Base-by-base conservation (phyloP, 345 rosid genomes). In the Atalantia buxifolia region DNA sequence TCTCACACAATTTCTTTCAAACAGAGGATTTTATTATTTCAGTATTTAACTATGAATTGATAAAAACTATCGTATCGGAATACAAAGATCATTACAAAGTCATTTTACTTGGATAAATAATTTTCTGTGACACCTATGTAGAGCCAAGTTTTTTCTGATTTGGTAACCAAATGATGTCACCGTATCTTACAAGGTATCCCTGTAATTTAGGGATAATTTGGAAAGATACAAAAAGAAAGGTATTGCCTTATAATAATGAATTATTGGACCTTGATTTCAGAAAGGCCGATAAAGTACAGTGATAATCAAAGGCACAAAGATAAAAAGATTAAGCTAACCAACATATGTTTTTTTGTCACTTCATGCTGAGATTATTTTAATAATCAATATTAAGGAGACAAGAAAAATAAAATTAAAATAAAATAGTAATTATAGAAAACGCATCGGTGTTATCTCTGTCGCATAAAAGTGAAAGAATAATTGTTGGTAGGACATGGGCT, bases 381-480 rank as follows among this genome's bases (percentile, higher is more conserved):
- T 48, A 33, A 53, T 21, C 9, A 2, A 5, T 6, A 75, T 18
- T 25, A 22, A 22, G 62, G 62, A 31, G 61, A 53, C n/a, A 36
- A 19, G 25, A 31, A 64, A 9, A 40, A 9, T 25, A 4, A 12
- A n/a, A 59, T 33, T n/a, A 10, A 45, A 12, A 13, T 2, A 45
- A 12, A 45, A 45, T 33, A 59, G 0, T 8, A 42, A 42, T 35
- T 38, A 16, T 35, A 62, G 55, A 45, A 28, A 19, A 63, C 5
- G 16, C 30, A 16, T 75, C 33, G 30, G 38, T 64, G 31, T 53
- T 9, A 16, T 33, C 33, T 76, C 24, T 50, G 27, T 74, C 66
- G 57, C 55, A 18, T 64, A 10, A 65, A 82, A 57, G 64, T 33
- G 45, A 31, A 68, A 66, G 73, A 60, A 71, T 76, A 76, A 55